Base-by-base conservation (phyloP, 129 eudicot genomes). In the Chrysanthemum seticuspe region DNA sequence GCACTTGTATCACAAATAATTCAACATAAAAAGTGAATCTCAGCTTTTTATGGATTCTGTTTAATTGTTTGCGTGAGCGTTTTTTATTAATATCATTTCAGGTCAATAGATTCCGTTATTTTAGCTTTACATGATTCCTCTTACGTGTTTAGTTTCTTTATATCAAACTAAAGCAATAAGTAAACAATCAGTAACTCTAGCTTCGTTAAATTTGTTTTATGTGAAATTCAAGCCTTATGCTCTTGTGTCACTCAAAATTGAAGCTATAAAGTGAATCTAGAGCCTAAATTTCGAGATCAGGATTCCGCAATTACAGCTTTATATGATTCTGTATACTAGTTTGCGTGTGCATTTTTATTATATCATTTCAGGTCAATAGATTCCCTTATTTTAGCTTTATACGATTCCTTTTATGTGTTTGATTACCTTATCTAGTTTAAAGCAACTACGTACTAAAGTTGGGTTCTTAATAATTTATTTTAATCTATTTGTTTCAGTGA, bases 401-500 rank as follows among this genome's bases (percentile, higher is more conserved):
- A 34, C 18, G 27, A 71, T 71, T 60, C 44, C 61, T 14, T 10
- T 59, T 21, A 21, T 36, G 36, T 69, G 65, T 53, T 65, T 50
- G 44, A 16, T 44, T 60, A 47, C 40, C 29, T 68, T 76, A 16
- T 60, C 47, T 68, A 55, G 11, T 36, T 14, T 10, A 21, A 68
- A 40, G 45, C 15, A 65, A 51, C 62, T 65, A 56, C 19, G 2
- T 14, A 56, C 3, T 16, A 47, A 78, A 78, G 60, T 78, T 47
- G 6, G 29, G 8, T 40, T 40, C 1, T 6, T 40, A 40, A 8
- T 36, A 31, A 31, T 31, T 4, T 3, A 0, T 55, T 65, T 25
- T 66, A 65, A 54, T 63, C 50, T 55, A 9, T 72, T 72, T 55
- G 10, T 16, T 72, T 65, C 56, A 72, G 73, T 78, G 78, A 78